These are phyloP conservation scores for Colletotrichum karsti DNA, from an alignment of 2,329 filamentous ascomycete genomes.

Conservation along the genomic window DNA sequence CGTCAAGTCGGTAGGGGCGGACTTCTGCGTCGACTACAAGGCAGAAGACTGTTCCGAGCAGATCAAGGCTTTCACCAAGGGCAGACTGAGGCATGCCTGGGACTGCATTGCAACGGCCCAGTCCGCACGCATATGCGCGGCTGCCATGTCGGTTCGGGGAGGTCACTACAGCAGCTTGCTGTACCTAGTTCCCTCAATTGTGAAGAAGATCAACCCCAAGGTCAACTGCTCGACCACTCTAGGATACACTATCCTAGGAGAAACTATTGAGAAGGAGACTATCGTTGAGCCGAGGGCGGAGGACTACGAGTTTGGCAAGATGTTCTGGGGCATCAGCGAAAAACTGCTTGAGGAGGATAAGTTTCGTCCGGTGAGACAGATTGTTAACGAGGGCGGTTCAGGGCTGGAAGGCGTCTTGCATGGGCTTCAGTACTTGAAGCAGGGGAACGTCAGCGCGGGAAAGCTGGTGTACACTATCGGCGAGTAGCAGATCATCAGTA, in stretches of 20 bases:
- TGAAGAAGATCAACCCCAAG: conserved; percentile 44
- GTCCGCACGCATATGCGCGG: conserved; percentile 40
- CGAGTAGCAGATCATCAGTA: background rate
- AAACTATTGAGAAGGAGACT: conserved; percentile 36
- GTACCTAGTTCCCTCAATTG: conserved; percentile 45
- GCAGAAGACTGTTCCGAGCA: conserved; percentile 30
- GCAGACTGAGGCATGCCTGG: conserved; percentile 41
- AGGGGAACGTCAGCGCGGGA: conserved; percentile 46
- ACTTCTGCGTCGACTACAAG: conserved; percentile 56
- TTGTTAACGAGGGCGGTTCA: conserved; percentile 35
- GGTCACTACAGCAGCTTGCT: conserved; percentile 50
- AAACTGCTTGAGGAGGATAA: conserved; percentile 44
- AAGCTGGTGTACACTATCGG: conserved; percentile 55
- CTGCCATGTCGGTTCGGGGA: conserved; percentile 35
- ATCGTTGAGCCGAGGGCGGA: conserved; percentile 33
- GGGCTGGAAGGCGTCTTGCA: conserved; percentile 44
- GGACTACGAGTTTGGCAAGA: conserved; percentile 45
- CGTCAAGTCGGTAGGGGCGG: conserved; percentile 52
- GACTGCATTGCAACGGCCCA: conserved; percentile 43
- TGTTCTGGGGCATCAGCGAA: conserved; percentile 45
- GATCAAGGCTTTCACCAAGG: conserved; percentile 35
- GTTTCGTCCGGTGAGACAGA: conserved; percentile 42
- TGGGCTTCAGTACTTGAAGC: conserved; percentile 22
- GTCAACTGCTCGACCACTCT: conserved; percentile 41
- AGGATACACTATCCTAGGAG: conserved; percentile 50